Percentiles rank a stretch among this genome's conserved stretches.
Evolutionary conservation across 768 basidiomycete genomes (phyloP).

Genomic region (Clavulina sp.): DNA sequence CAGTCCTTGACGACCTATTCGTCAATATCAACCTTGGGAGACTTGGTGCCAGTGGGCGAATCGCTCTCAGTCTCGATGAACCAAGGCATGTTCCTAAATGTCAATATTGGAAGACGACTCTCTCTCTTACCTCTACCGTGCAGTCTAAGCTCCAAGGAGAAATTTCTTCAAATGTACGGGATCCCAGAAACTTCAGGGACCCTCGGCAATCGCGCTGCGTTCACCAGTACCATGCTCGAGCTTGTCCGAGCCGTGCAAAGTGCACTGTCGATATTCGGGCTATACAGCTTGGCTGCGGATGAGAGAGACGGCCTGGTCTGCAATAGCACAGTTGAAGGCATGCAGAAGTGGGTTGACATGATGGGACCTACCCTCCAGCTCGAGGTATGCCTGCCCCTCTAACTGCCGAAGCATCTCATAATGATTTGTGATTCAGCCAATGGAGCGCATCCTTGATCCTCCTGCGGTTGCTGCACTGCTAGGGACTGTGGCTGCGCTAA

Average conservation of each 20-base stretch:
- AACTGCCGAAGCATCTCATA: constrained; percentile 1
- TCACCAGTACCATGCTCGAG: constrained; percentile 52
- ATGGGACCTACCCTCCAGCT: constrained; percentile 44
- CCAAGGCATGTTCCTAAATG: constrained; percentile 32
- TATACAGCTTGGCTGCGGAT: constrained; percentile 28
- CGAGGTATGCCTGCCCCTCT: constrained; percentile 28
- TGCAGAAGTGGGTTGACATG: constrained; percentile 47
- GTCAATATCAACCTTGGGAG: constrained; percentile 68
- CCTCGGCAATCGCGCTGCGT: constrained; percentile 21
- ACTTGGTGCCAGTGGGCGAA: constrained; percentile 70
- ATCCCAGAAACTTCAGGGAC: constrained; percentile 26
- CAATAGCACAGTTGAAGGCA: constrained; percentile 55
- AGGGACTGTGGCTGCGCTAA: constrained; percentile 44
- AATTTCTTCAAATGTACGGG: constrained; percentile 55
- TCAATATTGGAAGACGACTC: constrained; percentile 1
- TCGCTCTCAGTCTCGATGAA: constrained; percentile 59
- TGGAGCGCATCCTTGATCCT: constrained; percentile 60
- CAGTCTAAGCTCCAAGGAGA: constrained; percentile 48
- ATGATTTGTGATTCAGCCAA: constrained; percentile 26
- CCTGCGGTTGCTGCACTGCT: constrained; percentile 50
- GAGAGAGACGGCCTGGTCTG: constrained; percentile 52
- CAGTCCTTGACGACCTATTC: constrained; percentile 48
- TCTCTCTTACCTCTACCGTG: constrained; percentile 2
- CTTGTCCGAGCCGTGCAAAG: constrained; percentile 61
- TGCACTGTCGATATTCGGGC: constrained; percentile 51